Percentiles rank a stretch among this genome's conserved stretches.
Conservation (phyloP, 805 yeast species). For the Ogataea nitratoaversa region DNA sequence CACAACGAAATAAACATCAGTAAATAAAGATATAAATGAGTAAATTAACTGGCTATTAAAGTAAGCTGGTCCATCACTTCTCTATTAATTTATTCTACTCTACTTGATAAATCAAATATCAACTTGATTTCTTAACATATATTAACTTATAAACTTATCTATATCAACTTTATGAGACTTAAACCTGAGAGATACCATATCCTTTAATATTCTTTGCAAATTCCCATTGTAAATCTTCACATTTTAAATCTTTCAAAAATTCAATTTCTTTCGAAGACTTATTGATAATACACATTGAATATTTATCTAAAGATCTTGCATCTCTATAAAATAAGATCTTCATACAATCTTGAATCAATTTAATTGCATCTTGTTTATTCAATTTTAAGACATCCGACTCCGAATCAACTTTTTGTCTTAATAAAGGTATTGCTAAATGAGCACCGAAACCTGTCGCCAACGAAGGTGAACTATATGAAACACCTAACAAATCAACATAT, state of each 20-base stretch:
- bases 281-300: conserved; percentile 72
- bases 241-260: conserved; percentile 48
- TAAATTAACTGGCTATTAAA: no score
- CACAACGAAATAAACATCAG: no score
- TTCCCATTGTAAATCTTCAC: conserved; percentile 80
- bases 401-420: conserved; percentile 76
- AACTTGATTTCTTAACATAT: no score
- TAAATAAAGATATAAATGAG: no score
- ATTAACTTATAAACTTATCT: no score
- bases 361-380: conserved; percentile 69
- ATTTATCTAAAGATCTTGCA: conserved; percentile 88
- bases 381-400: conserved; percentile 73
- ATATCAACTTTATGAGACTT: conserved; percentile 1
- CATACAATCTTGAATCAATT: conserved; percentile 81
- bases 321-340: conserved; percentile 93
- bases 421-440: conserved; percentile 86
- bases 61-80: no score
- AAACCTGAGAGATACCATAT: conserved; percentile 55
- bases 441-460: conserved; percentile 97
- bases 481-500: conserved; percentile 90
- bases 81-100: no score
- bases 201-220: conserved; percentile 88
- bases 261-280: conserved; percentile 59
- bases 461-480: conserved; percentile 80
- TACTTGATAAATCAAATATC: no score